phyloP scores from a whole-genome alignment of 495 filamentous ascomycete species.

The Jackrogersella multiformis region DNA sequence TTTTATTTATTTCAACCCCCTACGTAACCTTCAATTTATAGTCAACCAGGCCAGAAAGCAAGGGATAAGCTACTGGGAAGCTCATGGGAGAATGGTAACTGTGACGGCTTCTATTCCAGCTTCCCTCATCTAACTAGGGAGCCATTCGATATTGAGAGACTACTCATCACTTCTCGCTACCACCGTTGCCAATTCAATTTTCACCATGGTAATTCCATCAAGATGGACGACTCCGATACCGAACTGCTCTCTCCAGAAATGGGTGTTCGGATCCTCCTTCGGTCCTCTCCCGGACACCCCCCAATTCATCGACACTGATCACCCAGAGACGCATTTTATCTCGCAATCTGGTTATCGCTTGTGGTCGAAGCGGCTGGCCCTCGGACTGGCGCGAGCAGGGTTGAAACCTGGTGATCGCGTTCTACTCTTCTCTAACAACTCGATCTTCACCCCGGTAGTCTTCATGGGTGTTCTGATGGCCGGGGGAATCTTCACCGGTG shows the following conservation, averaged over 20 bases:
- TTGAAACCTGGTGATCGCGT: slow-evolving; percentile 75
- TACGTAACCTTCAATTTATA: background rate
- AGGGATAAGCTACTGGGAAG: background rate
- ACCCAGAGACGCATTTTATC: slow-evolving; percentile 56
- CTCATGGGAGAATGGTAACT: background rate
- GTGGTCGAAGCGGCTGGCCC: slow-evolving; percentile 75
- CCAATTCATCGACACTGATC: slow-evolving; percentile 65
- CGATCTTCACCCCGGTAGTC: slow-evolving; percentile 75
- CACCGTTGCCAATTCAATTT: background rate
- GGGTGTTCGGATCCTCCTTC: slow-evolving; percentile 48
- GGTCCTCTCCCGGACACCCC: slow-evolving; percentile 48
- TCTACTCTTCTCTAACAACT: slow-evolving; percentile 75
- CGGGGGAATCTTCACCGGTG: slow-evolving; percentile 81
- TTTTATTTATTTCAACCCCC: no score
- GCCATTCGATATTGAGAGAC: background rate
- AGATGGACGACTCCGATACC: slow-evolving; percentile 54
- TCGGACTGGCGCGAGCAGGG: slow-evolving; percentile 72
- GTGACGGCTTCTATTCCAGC: background rate
- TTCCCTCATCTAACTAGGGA: background rate
- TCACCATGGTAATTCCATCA: slow-evolving; percentile 53
- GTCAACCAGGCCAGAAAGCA: background rate
- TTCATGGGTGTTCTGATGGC: slow-evolving; percentile 80
- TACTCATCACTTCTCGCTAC: background rate
- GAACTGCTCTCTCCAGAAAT: slow-evolving; percentile 48
- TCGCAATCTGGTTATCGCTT: slow-evolving; percentile 65